Evolutionary conservation across 2,329 filamentous ascomycete species (phyloP), one percentile per base, ranked within the genome.

Genomic region (Calycina herbarum): DNA sequence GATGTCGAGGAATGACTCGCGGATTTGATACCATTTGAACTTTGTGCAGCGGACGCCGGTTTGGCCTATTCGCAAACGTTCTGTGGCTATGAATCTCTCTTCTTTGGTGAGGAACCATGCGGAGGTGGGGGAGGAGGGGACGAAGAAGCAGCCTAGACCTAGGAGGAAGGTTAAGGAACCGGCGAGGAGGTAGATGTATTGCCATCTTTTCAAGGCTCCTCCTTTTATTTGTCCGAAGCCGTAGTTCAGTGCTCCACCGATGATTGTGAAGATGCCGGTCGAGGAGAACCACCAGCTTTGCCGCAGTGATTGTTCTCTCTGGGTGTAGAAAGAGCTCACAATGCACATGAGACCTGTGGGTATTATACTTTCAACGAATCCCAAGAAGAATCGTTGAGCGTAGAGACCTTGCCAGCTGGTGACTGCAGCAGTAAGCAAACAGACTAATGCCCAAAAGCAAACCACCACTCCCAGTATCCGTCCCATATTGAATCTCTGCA

Each of bases 151-250:
- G 72, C 83, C 82, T 0, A 88, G 64, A 0, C 88, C 89, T 70
- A 89, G 90, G 0, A 89, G 58, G 45, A 90, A 84, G 0, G 89
- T 91, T 60, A 91, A 71, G 0, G 79, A 80, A 0, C 88, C 88
- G 0, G 87, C 87, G 20, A 91, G 78, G 15, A 91, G 79, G 73
- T 90, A 91, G 66, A 91, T 88, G 71, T 89, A 90, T 77, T 91
- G 88, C 89, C 89, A 93, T 3, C 83, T 78, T 54, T 80, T 82
- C 54, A 90, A 76, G 0, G 77, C 73, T 0, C 85, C 85, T 1
- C 81, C 79, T 0, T 73, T 77, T 59, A 91, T 85, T 74, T 89
- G 87, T 0, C 85, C 87, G 72, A 90, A 90, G 2, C 82, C 89
- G 73, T 90, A 91, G 76, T 89, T 90, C 60, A 90, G 76, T 0